Conservation (phyloP, 495 filamentous ascomycete genomes). For the Cercophora scortea region DNA sequence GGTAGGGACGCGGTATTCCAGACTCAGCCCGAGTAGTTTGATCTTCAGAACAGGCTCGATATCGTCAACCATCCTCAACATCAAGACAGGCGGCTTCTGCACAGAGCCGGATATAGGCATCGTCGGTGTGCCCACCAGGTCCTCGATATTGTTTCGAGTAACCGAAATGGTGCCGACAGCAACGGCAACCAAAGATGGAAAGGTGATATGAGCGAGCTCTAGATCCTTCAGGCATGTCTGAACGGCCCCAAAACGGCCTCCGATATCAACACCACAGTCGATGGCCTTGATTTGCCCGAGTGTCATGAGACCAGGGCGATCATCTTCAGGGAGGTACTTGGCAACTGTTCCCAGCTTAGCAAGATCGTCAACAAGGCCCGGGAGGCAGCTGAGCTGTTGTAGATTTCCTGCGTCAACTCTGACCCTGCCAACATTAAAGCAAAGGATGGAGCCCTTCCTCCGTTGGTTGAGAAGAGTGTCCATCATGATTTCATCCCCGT, state of each 20-base stretch:
- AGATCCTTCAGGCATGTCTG: conserved; percentile 47
- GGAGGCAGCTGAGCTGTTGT: conserved; percentile 53
- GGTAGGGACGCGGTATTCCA: conserved; percentile 80
- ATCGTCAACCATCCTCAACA: conserved; percentile 80
- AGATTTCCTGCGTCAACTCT: conserved; percentile 50
- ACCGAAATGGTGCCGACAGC: conserved; percentile 54
- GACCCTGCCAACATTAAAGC: conserved; percentile 55
- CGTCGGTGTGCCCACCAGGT: conserved; percentile 45
- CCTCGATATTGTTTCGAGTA: conserved; percentile 58
- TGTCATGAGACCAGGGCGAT: conserved; percentile 81
- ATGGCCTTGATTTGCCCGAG: conserved; percentile 58
- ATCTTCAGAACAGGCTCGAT: conserved; percentile 85
- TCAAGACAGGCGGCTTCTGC: conserved; percentile 42
- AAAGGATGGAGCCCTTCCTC: conserved; percentile 78
- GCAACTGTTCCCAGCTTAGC: conserved; percentile 76
- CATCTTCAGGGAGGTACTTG: conserved; percentile 93
- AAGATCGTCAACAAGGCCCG: conserved; percentile 68
- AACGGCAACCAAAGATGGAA: conserved; percentile 73
- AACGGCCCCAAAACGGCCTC: conserved; percentile 58
- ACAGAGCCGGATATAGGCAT: conserved; percentile 24
- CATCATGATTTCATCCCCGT: conserved; percentile 84
- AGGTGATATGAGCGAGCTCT: conserved; percentile 74
- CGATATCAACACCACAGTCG: conserved; percentile 49
- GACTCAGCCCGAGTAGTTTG: conserved; percentile 69
- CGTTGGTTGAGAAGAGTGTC: conserved; percentile 88